Evolutionary conservation across 106 monocot species (phyloP).

Genomic region (Platanthera guangdongensis): DNA sequence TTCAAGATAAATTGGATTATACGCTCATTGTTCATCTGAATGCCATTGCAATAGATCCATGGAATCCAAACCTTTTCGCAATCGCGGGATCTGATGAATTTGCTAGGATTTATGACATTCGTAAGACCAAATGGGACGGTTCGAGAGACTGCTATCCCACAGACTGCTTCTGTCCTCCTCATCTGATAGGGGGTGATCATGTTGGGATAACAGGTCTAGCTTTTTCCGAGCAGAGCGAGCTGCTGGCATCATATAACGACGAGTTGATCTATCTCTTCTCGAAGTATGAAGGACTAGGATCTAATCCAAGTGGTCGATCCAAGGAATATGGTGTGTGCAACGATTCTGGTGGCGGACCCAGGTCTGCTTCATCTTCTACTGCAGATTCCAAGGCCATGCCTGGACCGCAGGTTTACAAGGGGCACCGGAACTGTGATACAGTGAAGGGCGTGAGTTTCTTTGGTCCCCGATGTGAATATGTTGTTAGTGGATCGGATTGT

Average conservation of each 20-base stretch:
- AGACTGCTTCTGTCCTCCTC: conserved; percentile 56
- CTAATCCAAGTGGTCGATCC: conserved; percentile 15
- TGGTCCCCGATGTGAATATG: conserved; percentile 78
- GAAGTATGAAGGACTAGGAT: conserved; percentile 40
- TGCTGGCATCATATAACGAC: conserved; percentile 60
- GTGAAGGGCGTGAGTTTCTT: conserved; percentile 80
- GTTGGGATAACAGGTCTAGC: conserved; percentile 78
- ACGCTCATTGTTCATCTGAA: conserved; percentile 34
- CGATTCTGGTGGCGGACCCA: conserved; percentile 6
- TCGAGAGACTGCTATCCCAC: conserved; percentile 19
- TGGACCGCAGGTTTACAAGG: conserved; percentile 33
- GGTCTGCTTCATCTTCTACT: conserved; percentile 7
- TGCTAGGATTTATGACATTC: conserved; percentile 68
- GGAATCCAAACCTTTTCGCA: conserved; percentile 59
- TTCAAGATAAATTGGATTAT: conserved; percentile 14
- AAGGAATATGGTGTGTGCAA: conserved; percentile 4
- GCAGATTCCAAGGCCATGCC: background rate
- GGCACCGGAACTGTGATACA: conserved; percentile 59
- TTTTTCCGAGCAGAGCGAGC: conserved; percentile 69
- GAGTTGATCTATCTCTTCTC: conserved; percentile 76
- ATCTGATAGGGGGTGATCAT: conserved; percentile 34
- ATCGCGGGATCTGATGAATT: conserved; percentile 70
- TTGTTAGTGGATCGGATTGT: conserved; percentile 91
- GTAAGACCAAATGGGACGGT: conserved; percentile 39
- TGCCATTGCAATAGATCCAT: conserved; percentile 74